A percentile compares a stretch with the other conserved stretches of the same genome.
phyloP scores from a whole-genome alignment of 306 rosid species.

The Ochetophila trinervis region DNA sequence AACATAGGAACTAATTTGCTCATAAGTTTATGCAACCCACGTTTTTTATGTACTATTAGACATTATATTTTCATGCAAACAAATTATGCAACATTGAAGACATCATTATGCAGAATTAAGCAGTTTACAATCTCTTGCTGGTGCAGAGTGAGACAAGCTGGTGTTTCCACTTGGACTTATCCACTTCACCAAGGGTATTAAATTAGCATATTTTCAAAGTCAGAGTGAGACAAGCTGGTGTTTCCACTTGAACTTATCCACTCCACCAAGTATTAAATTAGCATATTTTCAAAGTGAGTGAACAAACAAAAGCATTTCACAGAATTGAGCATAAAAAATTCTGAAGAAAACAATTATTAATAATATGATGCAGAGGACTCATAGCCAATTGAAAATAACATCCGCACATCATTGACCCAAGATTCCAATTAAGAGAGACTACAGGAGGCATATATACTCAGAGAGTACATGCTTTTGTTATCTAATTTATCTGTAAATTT shows the following conservation, averaged over 20 bases:
- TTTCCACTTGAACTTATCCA: not conserved
- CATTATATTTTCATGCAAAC: not conserved
- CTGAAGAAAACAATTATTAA: not conserved
- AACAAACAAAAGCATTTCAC: not conserved
- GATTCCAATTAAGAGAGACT: conserved; percentile 2
- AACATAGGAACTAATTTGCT: too few species aligned
- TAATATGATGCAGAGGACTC: not conserved
- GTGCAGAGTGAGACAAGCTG: not conserved
- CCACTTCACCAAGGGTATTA: not conserved
- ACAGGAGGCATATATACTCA: too few species aligned
- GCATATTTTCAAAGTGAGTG: too few species aligned
- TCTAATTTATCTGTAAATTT: too few species aligned
- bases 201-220: not conserved
- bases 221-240: not conserved
- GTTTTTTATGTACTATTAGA: too few species aligned
- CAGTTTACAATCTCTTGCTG: not conserved
- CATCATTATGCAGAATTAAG: not conserved
- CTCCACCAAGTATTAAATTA: not conserved
- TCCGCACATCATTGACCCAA: not conserved
- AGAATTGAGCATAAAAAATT: not conserved
- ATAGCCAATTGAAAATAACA: not conserved
- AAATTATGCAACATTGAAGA: not conserved
- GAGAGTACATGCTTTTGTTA: too few species aligned
- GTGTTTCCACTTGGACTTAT: not conserved
- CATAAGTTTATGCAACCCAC: too few species aligned